These are phyloP conservation scores for Pulveroboletus sp. DNA, from an alignment of 768 basidiomycete species.

Conservation along the genomic window DNA sequence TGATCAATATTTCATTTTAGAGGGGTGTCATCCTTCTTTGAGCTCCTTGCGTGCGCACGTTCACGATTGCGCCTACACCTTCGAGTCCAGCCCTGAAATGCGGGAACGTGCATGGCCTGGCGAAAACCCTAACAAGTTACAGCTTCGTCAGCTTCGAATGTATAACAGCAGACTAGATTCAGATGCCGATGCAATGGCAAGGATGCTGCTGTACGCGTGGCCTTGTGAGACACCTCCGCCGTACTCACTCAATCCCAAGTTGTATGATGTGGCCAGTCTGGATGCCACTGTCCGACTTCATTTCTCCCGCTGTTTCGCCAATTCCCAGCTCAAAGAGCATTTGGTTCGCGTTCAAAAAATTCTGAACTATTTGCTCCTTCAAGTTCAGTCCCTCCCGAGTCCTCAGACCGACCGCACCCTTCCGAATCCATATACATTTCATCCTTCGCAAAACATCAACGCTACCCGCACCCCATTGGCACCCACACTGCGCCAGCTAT, in stretches of 20 bases:
- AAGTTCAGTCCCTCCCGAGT: not conserved
- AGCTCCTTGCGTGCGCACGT: not conserved
- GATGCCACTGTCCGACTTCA: not conserved
- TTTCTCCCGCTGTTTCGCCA: not conserved
- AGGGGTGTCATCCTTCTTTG: no score
- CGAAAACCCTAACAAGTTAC: no score
- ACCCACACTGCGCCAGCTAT: not conserved
- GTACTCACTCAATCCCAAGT: not conserved
- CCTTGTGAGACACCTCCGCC: slow-evolving; percentile 1
- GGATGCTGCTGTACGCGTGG: not conserved
- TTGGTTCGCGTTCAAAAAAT: not conserved
- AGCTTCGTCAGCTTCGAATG: not conserved
- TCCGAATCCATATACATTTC: not conserved
- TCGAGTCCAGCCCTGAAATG: no score
- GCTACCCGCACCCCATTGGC: not conserved
- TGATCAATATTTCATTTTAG: not conserved
- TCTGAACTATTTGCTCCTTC: not conserved
- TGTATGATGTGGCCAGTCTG: not conserved
- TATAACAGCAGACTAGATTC: not conserved
- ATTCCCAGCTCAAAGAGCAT: not conserved
- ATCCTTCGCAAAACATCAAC: not conserved
- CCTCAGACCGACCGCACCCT: no score
- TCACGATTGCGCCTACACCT: not conserved
- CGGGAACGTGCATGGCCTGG: no score
- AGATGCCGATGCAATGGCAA: not conserved